These are phyloP conservation scores for Penicillium argentinense DNA, from an alignment of 495 filamentous ascomycete genomes.

Conservation along the genomic window DNA sequence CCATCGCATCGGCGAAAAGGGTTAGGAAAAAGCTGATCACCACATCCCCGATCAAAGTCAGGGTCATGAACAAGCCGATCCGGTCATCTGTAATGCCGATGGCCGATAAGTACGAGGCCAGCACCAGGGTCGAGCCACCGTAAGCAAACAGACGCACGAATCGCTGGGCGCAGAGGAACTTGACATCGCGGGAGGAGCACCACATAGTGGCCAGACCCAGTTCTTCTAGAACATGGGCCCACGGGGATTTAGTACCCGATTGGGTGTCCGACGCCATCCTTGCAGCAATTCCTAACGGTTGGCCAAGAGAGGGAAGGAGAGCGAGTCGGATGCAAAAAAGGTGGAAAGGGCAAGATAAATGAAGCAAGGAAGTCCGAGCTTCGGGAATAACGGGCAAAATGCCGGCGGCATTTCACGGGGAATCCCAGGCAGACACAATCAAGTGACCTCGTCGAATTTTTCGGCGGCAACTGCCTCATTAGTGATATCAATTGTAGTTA, in stretches of 20 bases:
- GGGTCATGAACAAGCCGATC: conserved; percentile 87
- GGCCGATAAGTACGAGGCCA: conserved; percentile 67
- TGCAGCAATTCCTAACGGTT: too few species aligned
- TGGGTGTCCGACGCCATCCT: conserved; percentile 2
- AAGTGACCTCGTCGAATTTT: too few species aligned
- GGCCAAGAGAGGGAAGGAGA: too few species aligned
- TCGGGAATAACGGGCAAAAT: too few species aligned
- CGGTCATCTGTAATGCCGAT: conserved; percentile 64
- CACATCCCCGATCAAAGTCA: conserved; percentile 80
- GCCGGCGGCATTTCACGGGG: too few species aligned
- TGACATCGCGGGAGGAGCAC: conserved; percentile 57
- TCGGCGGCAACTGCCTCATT: too few species aligned
- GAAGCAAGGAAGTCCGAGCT: too few species aligned
- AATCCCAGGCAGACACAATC: too few species aligned
- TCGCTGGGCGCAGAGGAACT: conserved; percentile 71
- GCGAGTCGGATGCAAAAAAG: too few species aligned
- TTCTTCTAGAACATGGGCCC: conserved; percentile 29
- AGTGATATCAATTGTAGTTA: too few species aligned
- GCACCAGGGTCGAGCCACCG: conserved; percentile 70
- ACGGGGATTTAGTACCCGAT: conserved; percentile 6
- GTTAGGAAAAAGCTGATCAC: conserved; percentile 74
- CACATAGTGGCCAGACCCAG: conserved; percentile 43
- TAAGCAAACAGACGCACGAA: conserved; percentile 81
- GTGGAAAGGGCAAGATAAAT: too few species aligned
- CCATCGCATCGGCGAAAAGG: conserved; percentile 70